Evolutionary conservation across 805 yeast genomes (phyloP).

Genomic region (Yarrowia keelungensis): DNA sequence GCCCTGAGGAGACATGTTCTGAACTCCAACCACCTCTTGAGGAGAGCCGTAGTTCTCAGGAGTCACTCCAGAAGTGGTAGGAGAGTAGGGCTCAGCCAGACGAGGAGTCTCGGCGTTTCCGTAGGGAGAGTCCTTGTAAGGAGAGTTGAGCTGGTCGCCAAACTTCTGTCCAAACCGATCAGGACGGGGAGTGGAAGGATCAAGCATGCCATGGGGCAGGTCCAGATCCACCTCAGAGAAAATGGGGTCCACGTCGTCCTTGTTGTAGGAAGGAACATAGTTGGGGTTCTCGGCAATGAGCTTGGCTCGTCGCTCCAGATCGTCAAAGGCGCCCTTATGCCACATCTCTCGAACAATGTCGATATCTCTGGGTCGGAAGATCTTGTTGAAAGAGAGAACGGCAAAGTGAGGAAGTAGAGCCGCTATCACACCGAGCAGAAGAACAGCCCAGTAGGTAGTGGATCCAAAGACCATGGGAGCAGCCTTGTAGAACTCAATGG

Average conservation of each 20-base stretch:
- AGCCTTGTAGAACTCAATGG: constrained; percentile 68
- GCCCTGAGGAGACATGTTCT: constrained; percentile 24
- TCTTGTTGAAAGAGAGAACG: constrained; percentile 57
- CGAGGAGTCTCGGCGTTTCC: constrained; percentile 26
- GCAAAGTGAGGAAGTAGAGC: constrained; percentile 69
- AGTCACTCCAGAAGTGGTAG: constrained; percentile 26
- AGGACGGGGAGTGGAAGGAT: constrained; percentile 22
- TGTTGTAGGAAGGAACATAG: constrained; percentile 2
- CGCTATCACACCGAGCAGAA: constrained; percentile 61
- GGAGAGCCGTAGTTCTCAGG: constrained; percentile 6
- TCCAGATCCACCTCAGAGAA: constrained; percentile 35
- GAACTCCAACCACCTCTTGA: constrained; percentile 16
- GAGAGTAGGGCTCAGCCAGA: constrained; percentile 21
- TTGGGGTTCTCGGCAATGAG: constrained; percentile 28
- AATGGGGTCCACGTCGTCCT: constrained; percentile 35
- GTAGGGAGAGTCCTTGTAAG: constrained; percentile 31
- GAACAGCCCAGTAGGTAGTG: constrained; percentile 67
- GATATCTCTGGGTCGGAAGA: constrained; percentile 67
- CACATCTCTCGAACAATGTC: constrained; percentile 74
- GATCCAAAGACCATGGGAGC: constrained; percentile 70
- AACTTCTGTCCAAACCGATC: constrained; percentile 32
- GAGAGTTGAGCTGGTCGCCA: constrained; percentile 26
- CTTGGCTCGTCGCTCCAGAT: constrained; percentile 34
- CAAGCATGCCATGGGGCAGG: constrained; percentile 16
- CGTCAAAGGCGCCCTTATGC: constrained; percentile 58